Base-by-base conservation (phyloP, 2,329 filamentous ascomycete genomes). In the Aquanectria penicillioides region DNA sequence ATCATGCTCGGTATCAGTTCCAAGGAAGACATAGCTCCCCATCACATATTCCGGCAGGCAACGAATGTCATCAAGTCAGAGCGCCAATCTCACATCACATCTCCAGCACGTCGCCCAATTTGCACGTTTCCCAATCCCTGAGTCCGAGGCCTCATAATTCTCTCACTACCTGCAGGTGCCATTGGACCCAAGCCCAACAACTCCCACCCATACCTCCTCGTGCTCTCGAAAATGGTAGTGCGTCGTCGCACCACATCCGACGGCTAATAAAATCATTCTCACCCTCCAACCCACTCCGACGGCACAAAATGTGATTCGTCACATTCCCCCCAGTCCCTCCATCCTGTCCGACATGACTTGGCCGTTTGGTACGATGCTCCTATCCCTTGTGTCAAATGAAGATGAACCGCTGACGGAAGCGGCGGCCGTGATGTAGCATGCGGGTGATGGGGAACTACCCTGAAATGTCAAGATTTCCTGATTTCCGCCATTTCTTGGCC, bases 231-330 rank as follows among this genome's bases (percentile, higher is more conserved):
- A 60, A 49, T 36, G 55, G 52, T 20, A 55, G 40, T 62, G 20
- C 33, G 38, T 36, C 17, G 37, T 48, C 56, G 57, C 46, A 60
- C 43, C 40, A 50, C 57, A 64, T 18, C 62, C 47, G 48, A 47
- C 61, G 49, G 48, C 52, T 52, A 31, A 52, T 37, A 41, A 18
- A 37, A 10, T 25, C 18, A 37, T 34, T 23, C 28, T 23, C 25
- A n/a, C 26, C 26, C 28, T 36, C 28, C 50, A 18, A 25, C 33
- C 51, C 64, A 22, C 50, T 28, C 29, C 46, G 17, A 37, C 46
- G 61, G 52, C 57, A 55, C 49, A 57, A 29, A 64, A 69, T 67
- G 34, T 61, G 67, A 69, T 66, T 62, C 47, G 52, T 69, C 67
- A 68, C 53, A 69, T 65, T n/a, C n/a, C n/a, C 50, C 43, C 33